These are phyloP conservation scores for Naegleria fowleri DNA, from an alignment of 208 protist species.

Conservation along the genomic window DNA sequence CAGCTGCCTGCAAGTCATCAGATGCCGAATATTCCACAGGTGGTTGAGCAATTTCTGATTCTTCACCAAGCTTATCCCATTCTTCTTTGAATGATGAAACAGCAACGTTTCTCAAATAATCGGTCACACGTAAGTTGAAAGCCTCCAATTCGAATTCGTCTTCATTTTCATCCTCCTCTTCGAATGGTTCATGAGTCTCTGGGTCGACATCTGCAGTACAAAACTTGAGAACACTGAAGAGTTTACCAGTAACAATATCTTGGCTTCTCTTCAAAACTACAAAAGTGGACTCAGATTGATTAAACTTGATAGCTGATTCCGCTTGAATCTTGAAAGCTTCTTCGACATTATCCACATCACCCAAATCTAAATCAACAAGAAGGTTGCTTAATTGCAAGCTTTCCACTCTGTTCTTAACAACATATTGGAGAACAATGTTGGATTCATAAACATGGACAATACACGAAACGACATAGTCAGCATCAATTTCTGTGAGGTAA, in stretches of 20 bases:
- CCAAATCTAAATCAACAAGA: slow-evolving; percentile 58
- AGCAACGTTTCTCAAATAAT: background rate
- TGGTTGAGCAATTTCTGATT: background rate
- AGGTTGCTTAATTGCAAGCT: slow-evolving; percentile 72
- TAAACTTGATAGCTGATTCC: background rate
- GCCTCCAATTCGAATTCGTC: background rate
- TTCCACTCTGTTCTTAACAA: slow-evolving; percentile 86
- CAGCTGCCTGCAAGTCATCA: background rate
- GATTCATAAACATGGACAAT: slow-evolving; percentile 83
- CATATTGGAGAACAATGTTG: slow-evolving; percentile 89
- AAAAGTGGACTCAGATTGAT: background rate
- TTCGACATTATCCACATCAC: background rate
- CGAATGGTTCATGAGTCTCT: background rate
- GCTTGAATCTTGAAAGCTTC: background rate
- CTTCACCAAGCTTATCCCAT: background rate
- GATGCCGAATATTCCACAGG: background rate
- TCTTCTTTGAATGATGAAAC: background rate
- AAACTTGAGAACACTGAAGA: background rate
- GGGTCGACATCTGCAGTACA: background rate
- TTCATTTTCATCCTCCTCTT: background rate
- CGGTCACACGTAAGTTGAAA: background rate
- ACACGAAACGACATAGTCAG: slow-evolving; percentile 92
- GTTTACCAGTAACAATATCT: background rate
- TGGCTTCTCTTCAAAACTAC: background rate
- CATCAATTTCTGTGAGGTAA: slow-evolving; percentile 86